Evolutionary conservation across 2,329 filamentous ascomycete genomes (phyloP).

Genomic region (Metarhizium brunneum): DNA sequence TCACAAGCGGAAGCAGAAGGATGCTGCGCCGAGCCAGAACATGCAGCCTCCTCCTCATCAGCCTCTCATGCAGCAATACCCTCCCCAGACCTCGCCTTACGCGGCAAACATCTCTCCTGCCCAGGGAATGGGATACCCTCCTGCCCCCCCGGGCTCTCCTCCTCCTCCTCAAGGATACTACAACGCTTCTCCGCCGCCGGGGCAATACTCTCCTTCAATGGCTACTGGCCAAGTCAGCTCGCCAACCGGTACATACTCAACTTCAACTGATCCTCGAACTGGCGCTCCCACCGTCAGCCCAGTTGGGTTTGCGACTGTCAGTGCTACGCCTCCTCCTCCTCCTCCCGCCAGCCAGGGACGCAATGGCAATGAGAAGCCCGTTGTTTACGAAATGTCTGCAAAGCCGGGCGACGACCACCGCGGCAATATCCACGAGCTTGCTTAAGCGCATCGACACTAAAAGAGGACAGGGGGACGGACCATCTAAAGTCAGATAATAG

Average conservation of each 20-base stretch:
- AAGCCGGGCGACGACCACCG: background rate
- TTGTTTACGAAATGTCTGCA: conserved; percentile 1
- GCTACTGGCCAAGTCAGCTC: background rate
- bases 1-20: background rate
- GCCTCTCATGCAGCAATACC: background rate
- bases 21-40: background rate
- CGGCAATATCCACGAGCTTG: conserved; percentile 1
- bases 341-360: background rate
- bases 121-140: conserved; percentile 1
- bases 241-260: background rate
- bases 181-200: background rate
- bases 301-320: background rate
- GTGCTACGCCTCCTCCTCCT: background rate
- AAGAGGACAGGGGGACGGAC: background rate
- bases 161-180: background rate
- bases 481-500: no score
- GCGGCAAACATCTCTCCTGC: background rate
- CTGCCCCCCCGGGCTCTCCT: background rate
- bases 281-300: background rate
- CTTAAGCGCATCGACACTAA: background rate
- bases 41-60: background rate
- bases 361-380: background rate
- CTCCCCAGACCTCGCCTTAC: background rate
- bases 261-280: background rate
- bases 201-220: background rate